phyloP scores from a whole-genome alignment of 1,284 basidiomycete species.

The Microbotryum scabiosae region DNA sequence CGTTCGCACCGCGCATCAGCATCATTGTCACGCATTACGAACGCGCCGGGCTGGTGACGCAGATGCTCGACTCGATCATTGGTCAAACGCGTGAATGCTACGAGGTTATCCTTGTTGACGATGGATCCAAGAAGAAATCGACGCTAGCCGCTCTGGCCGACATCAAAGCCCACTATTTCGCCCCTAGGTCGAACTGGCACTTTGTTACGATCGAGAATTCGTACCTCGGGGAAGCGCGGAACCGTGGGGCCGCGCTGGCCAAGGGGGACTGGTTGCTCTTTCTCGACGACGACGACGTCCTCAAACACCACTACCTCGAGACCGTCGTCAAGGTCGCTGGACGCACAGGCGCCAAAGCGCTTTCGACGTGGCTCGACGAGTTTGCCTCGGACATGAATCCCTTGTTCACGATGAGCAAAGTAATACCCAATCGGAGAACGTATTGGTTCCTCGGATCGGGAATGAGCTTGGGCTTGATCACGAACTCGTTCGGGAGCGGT shows the following conservation, averaged over 20 bases:
- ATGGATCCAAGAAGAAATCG: constrained; percentile 13
- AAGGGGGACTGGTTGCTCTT: constrained; percentile 20
- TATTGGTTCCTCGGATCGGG: constrained; percentile 31
- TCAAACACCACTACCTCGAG: constrained; percentile 25
- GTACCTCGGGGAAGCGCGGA: constrained; percentile 29
- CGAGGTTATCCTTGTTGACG: constrained; percentile 28
- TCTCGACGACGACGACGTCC: constrained; percentile 31
- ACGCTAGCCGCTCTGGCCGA: constrained; percentile 4
- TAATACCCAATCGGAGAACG: constrained; percentile 19
- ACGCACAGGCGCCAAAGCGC: constrained; percentile 9
- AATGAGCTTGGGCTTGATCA: constrained; percentile 15
- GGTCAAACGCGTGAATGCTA: constrained; percentile 16
- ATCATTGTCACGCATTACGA: constrained; percentile 29
- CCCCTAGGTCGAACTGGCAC: constrained; percentile 4
- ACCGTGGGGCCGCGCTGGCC: constrained; percentile 10
- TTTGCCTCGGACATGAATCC: constrained; percentile 29
- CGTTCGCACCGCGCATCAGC: constrained; percentile 10
- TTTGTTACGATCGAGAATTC: constrained; percentile 16
- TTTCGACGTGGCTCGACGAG: constrained; percentile 31
- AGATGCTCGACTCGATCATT: constrained; percentile 24
- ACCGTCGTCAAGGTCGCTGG: constrained; percentile 18
- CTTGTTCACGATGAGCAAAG: neutral
- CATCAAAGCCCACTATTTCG: constrained; percentile 13
- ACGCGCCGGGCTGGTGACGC: constrained; percentile 19
- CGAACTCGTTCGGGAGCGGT: constrained; percentile 27